Conservation (phyloP, 495 filamentous ascomycete species). For the Tuber borchii region DNA sequence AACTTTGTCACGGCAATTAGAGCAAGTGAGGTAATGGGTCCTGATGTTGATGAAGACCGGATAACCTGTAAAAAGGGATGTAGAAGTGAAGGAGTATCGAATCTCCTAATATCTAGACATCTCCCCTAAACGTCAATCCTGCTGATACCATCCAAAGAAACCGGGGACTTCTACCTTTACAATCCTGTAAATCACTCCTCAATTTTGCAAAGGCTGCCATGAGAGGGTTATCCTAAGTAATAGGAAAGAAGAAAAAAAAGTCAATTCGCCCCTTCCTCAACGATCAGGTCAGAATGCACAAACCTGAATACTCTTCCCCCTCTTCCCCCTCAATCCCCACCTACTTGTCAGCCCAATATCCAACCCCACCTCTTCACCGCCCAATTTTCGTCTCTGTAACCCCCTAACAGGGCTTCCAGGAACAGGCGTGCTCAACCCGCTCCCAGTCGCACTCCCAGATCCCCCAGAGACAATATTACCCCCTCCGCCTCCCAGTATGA, state of each 20-base stretch:
- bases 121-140: constrained; percentile 16
- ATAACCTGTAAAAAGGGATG: constrained; percentile 97
- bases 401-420: constrained; percentile 39
- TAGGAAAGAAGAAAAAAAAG: not conserved
- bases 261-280: constrained; percentile 9
- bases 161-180: constrained; percentile 56
- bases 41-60: constrained; percentile 90
- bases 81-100: constrained; percentile 83
- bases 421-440: constrained; percentile 38
- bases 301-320: constrained; percentile 86
- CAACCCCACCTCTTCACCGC: constrained; percentile 28
- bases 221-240: constrained; percentile 71
- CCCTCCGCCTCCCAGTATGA: constrained; percentile 78
- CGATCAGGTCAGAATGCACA: constrained; percentile 4
- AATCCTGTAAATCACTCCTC: constrained; percentile 80
- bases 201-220: constrained; percentile 91
- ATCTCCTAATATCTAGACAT: constrained; percentile 68
- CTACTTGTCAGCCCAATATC: constrained; percentile 51
- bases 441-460: constrained; percentile 31
- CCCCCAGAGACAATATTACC: constrained; percentile 42
- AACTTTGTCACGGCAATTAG: constrained; percentile 96
- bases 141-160: constrained; percentile 8
- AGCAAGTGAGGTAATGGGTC: constrained; percentile 89
- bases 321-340: constrained; percentile 94
- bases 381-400: constrained; percentile 43